Evolutionary conservation across 768 basidiomycete genomes (phyloP).

Genomic region (Strobilomyces dryophilus): DNA sequence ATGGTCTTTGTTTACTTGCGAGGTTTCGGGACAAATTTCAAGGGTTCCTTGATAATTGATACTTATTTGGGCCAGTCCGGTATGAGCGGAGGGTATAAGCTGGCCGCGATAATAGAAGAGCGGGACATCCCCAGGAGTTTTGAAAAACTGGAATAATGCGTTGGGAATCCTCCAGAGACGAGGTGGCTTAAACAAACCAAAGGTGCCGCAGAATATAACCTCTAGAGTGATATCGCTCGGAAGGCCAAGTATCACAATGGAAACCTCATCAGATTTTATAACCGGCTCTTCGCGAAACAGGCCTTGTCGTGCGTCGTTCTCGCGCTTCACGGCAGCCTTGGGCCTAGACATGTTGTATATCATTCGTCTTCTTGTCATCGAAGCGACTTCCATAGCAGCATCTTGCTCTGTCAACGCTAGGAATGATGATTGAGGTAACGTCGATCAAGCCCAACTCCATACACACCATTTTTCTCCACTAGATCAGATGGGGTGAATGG

Average conservation of each 20-base stretch:
- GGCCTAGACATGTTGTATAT: constrained; percentile 14
- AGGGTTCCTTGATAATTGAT: constrained; percentile 15
- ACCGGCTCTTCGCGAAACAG: constrained; percentile 9
- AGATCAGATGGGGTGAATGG: constrained; percentile 3
- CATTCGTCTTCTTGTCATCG: constrained; percentile 12
- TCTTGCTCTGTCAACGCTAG: constrained; percentile 11
- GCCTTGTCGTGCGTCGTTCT: not conserved
- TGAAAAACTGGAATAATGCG: constrained; percentile 16
- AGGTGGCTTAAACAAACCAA: constrained; percentile 10
- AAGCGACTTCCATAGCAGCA: constrained; percentile 11
- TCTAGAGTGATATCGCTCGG: constrained; percentile 9
- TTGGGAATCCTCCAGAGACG: constrained; percentile 11
- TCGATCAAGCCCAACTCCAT: not conserved
- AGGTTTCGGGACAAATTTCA: constrained; percentile 6
- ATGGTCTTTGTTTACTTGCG: constrained; percentile 1
- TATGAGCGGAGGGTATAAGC: constrained; percentile 6
- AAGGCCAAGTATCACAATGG: constrained; percentile 16
- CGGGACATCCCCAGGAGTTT: constrained; percentile 4
- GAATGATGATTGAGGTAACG: not conserved
- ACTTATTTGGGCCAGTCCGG: constrained; percentile 4
- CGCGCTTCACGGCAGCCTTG: constrained; percentile 5
- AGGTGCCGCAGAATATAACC: constrained; percentile 12
- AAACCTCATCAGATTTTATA: constrained; percentile 13
- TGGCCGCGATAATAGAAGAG: constrained; percentile 16
- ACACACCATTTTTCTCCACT: constrained; percentile 2